Conservation (phyloP, 148 eudicot species). For the Polygonum maritimum region DNA sequence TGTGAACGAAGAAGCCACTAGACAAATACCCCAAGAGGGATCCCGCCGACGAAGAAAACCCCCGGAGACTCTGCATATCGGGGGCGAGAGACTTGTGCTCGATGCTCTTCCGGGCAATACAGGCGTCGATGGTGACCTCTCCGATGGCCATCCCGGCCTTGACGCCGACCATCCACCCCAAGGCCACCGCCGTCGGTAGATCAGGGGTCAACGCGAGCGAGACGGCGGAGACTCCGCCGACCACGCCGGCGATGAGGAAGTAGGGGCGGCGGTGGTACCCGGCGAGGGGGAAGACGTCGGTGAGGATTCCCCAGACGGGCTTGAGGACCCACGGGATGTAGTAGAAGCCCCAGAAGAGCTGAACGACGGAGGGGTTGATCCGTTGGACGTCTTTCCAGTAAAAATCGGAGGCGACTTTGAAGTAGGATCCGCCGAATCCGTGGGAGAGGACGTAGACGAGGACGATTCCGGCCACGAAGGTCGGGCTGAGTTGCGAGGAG, state of each 20-base stretch:
- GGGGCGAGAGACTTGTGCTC: constrained; percentile 42
- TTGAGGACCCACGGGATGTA: constrained; percentile 59
- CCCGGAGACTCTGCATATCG: constrained; percentile 57
- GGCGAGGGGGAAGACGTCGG: constrained; percentile 44
- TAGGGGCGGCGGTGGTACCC: constrained; percentile 50
- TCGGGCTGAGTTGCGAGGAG: constrained; percentile 21
- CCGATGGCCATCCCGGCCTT: constrained; percentile 37
- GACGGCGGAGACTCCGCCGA: constrained; percentile 31
- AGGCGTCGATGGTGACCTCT: constrained; percentile 48
- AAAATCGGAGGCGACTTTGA: constrained; percentile 46
- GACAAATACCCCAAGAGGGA: constrained; percentile 41
- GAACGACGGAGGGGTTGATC: constrained; percentile 37
- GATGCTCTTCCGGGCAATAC: constrained; percentile 51
- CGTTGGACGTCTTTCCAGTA: constrained; percentile 63
- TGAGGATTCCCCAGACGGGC: constrained; percentile 61
- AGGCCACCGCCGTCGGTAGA: constrained; percentile 25
- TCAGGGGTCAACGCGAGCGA: constrained; percentile 21
- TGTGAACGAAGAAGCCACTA: constrained; percentile 54
- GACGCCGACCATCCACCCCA: constrained; percentile 37
- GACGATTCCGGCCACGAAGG: constrained; percentile 36
- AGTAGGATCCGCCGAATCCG: constrained; percentile 45
- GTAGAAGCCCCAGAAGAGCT: constrained; percentile 40
- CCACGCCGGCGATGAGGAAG: constrained; percentile 29
- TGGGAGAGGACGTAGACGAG: constrained; percentile 49
- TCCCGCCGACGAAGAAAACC: constrained; percentile 40